Conservation (phyloP, 176 grass and related monocot genomes). For the Rhynchospora breviuscula region DNA sequence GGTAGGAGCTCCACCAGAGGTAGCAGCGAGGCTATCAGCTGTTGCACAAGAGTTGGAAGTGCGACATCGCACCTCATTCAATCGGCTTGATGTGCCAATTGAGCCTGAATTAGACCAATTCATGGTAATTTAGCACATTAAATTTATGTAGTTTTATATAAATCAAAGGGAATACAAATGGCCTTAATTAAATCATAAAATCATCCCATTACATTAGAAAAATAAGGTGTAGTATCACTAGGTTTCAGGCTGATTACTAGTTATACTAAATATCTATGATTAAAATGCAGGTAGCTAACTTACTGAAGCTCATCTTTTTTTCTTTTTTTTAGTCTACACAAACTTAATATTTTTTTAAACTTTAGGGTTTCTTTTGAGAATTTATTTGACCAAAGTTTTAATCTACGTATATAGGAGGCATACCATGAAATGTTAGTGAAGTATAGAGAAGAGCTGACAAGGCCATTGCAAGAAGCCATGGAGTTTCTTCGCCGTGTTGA, state of each 20-base stretch:
- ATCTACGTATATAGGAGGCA: constrained; percentile 52
- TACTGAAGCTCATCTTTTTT: background rate
- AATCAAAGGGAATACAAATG: background rate
- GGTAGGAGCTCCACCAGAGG: constrained; percentile 97
- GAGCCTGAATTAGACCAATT: constrained; percentile 98
- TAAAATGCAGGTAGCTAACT: background rate
- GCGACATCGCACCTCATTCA: constrained; percentile 54
- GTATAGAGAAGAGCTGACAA: constrained; percentile 85
- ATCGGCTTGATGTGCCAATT: constrained; percentile 41
- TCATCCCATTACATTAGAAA: background rate
- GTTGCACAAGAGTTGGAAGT: constrained; percentile 70
- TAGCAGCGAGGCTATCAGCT: constrained; percentile 56
- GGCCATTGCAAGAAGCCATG: constrained; percentile 94
- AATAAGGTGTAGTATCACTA: too few species aligned
- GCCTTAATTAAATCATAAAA: background rate
- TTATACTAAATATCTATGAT: background rate
- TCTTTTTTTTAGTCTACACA: background rate
- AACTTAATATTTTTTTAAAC: background rate
- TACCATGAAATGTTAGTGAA: constrained; percentile 99
- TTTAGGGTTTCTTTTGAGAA: background rate
- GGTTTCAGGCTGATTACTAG: background rate
- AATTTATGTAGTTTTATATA: background rate
- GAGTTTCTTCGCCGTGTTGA: constrained; percentile 87
- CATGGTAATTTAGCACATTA: constrained; percentile 46
- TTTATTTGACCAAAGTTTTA: background rate